These are phyloP conservation scores for Pezicula radicicola DNA, from an alignment of 2,329 filamentous ascomycete genomes.

Conservation along the genomic window DNA sequence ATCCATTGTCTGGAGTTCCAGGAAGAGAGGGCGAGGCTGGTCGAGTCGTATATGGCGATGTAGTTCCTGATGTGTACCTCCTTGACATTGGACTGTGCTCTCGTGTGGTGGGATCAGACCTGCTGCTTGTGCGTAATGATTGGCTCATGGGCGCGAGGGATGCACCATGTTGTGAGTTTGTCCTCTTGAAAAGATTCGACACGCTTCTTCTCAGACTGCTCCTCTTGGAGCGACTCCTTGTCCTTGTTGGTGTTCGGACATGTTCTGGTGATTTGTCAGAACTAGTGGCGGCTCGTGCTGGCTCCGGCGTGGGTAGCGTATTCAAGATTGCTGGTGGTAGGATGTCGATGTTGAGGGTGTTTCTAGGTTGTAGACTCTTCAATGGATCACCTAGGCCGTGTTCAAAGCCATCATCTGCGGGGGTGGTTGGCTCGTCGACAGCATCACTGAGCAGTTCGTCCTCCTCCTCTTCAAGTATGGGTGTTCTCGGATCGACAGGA, in stretches of 20 bases:
- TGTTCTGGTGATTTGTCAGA: background rate
- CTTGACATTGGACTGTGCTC: slow-evolving; percentile 13
- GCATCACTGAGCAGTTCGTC: slow-evolving; percentile 57
- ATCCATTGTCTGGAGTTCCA: slow-evolving; percentile 31
- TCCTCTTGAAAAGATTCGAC: slow-evolving; percentile 18
- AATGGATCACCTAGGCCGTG: slow-evolving; percentile 43
- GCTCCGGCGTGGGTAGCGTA: background rate
- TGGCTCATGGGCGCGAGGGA: slow-evolving; percentile 3
- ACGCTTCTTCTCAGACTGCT: slow-evolving; percentile 11
- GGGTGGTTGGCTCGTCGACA: slow-evolving; percentile 58
- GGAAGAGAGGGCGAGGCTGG: slow-evolving; percentile 40
- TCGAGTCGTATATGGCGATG: slow-evolving; percentile 15
- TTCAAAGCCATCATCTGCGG: slow-evolving; percentile 55
- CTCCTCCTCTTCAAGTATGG: slow-evolving; percentile 54
- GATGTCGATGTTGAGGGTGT: slow-evolving; percentile 1
- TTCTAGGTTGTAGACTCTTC: slow-evolving; percentile 3
- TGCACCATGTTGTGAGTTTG: slow-evolving; percentile 11
- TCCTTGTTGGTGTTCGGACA: slow-evolving; percentile 3
- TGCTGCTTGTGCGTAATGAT: slow-evolving; percentile 6
- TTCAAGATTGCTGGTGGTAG: background rate
- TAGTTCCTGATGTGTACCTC: slow-evolving; percentile 16
- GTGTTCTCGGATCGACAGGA: slow-evolving; percentile 46
- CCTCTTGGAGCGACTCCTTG: slow-evolving; percentile 10
- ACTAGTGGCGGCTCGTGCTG: background rate
- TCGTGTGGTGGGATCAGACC: slow-evolving; percentile 12